These are phyloP conservation scores for Elaeagnus macrophylla DNA, from an alignment of 306 rosid species.

Conservation along the genomic window DNA sequence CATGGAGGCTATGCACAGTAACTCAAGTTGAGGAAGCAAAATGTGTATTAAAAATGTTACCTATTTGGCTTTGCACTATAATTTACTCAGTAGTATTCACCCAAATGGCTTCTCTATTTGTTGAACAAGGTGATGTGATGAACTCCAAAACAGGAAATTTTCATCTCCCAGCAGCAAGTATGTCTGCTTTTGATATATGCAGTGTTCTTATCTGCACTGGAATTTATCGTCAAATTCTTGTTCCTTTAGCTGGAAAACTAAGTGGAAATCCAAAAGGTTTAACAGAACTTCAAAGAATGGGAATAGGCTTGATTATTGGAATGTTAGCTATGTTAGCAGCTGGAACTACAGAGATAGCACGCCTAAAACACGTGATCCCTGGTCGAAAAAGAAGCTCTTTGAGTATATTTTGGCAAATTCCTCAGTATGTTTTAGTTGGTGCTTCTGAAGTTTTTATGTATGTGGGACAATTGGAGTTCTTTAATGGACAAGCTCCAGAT, in stretches of 20 bases:
- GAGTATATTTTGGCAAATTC: conserved; percentile 67
- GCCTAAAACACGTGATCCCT: conserved; percentile 36
- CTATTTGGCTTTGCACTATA: conserved; percentile 73
- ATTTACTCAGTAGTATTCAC: conserved; percentile 69
- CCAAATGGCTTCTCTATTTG: conserved; percentile 74
- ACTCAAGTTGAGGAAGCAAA: conserved; percentile 80
- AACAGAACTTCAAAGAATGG: conserved; percentile 65
- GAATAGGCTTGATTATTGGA: conserved; percentile 56
- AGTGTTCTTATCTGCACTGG: conserved; percentile 51
- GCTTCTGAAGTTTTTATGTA: conserved; percentile 73
- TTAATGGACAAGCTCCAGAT: conserved; percentile 65
- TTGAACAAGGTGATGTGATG: conserved; percentile 75
- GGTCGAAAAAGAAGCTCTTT: conserved; percentile 36
- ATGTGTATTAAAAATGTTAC: conserved; percentile 56
- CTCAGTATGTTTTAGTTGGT: conserved; percentile 58
- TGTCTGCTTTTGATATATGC: conserved; percentile 56
- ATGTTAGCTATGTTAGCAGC: conserved; percentile 56
- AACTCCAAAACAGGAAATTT: conserved; percentile 31
- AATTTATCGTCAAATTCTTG: conserved; percentile 37
- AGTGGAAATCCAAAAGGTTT: conserved; percentile 35
- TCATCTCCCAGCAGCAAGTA: conserved; percentile 65
- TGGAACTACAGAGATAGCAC: conserved; percentile 40
- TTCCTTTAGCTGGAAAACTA: conserved; percentile 39
- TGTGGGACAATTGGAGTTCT: conserved; percentile 66
- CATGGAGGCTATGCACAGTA: conserved; percentile 56